Conservation (phyloP, 441 rosid species). For the Kokia cookei region DNA sequence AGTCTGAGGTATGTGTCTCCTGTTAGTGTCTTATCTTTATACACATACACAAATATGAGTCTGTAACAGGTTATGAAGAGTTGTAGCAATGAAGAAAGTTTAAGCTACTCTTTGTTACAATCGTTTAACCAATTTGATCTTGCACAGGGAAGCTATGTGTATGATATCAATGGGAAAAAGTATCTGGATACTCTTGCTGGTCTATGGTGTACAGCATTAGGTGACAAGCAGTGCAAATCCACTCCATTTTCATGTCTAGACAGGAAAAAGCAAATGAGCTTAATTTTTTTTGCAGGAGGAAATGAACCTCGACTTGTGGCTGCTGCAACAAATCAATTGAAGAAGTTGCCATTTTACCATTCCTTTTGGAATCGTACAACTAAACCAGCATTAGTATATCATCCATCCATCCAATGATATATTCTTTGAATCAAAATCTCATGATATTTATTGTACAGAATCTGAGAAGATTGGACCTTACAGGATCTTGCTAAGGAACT, state of each 20-base stretch:
- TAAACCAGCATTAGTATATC: conserved; percentile 76
- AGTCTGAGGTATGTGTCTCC: conserved; percentile 51
- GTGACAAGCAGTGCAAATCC: conserved; percentile 4
- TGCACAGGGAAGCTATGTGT: conserved; percentile 78
- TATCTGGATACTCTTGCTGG: conserved; percentile 96
- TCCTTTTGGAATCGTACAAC: conserved; percentile 98
- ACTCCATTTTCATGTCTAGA: not conserved
- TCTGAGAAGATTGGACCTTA: not conserved
- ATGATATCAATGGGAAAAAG: conserved; percentile 71
- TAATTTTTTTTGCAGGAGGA: conserved; percentile 55
- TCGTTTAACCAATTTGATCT: conserved; percentile 8
- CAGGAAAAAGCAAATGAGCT: not conserved
- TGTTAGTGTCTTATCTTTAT: too few relatives aligned
- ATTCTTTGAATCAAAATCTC: not conserved
- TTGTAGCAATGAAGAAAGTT: too few relatives aligned
- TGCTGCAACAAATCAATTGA: conserved; percentile 74
- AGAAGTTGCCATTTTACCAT: conserved; percentile 84
- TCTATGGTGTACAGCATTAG: conserved; percentile 96
- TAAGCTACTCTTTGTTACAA: not conserved
- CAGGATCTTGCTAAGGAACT: conserved; percentile 96
- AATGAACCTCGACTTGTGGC: conserved; percentile 82
- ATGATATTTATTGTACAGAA: not conserved
- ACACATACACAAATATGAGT: not conserved
- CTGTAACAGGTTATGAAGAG: too few relatives aligned
- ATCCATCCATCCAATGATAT: not conserved